Evolutionary conservation across 2,329 filamentous ascomycete species (phyloP), one percentile per base, ranked within the genome.

Genomic region (Pseudogymnoascus verrucosus): DNA sequence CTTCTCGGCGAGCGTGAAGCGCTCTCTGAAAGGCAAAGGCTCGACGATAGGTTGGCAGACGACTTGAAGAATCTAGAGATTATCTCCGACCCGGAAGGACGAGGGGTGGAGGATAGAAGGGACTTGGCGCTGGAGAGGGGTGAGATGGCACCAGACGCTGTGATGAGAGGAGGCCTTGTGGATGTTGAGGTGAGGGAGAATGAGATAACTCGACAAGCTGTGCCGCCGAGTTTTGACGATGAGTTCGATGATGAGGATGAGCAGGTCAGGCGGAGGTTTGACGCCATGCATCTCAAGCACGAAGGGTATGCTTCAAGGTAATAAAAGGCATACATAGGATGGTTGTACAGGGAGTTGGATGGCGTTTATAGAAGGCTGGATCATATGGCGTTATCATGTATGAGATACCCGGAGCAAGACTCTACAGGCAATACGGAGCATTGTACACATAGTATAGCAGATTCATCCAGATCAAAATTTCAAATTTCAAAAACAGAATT

Each of bases 1-100:
- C 71, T 91, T 37, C 74, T 89, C 1, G 86, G 91, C 62, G 91
- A 96, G 74, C 83, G 84, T 59, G 81, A 80, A n/a, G 59, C 59
- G n/a, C 51, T 57, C 70, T 76, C 79, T 54, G 78, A 82, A 67
- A 82, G 61, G 79, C 80, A 4, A 71, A 71, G 6, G 74, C 77
- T 3, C 31, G 57, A 61, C n/a, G 64, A 67, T 64, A 57, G 44
- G 7, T 47, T 69, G 16, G 65, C 69, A 23, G 66, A 71, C 26
- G 66, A 65, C 3, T 44, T 71, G 21, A 76, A 74, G 1, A 74
- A 76, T 28, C 66, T 83, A 47, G 77, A 78, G 67, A 70, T 84
- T 5, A 75, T 79, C 40, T 77, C 79, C 40, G 74, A 79, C 64
- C 74, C 75, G 19, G 76, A 76, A 34, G 72, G 74, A 21, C 59